These are phyloP conservation scores for Daldinia decipiens DNA, from an alignment of 495 filamentous ascomycete species.

Conservation along the genomic window DNA sequence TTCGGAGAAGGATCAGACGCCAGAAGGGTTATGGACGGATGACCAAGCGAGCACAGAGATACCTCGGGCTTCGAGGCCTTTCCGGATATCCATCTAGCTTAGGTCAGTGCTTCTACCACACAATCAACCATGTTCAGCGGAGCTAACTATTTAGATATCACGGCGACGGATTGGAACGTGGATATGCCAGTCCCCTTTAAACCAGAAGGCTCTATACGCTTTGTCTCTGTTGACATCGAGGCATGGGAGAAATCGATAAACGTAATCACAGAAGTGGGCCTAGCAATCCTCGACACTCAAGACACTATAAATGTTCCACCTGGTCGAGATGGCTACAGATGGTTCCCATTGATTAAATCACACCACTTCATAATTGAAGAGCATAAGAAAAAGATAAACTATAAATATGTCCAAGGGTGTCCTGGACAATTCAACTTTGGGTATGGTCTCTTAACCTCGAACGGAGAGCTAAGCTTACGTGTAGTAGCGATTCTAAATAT, in stretches of 20 bases:
- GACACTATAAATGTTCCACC: slow-evolving; percentile 65
- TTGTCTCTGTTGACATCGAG: slow-evolving; percentile 85
- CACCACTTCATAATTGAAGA: slow-evolving; percentile 83
- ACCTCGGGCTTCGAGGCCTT: slow-evolving; percentile 68
- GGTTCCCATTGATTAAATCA: slow-evolving; percentile 71
- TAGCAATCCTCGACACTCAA: slow-evolving; percentile 81
- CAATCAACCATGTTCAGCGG: not conserved
- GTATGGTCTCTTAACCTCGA: slow-evolving; percentile 41
- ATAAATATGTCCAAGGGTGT: slow-evolving; percentile 71
- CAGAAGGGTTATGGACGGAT: slow-evolving; percentile 60
- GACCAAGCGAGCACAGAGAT: slow-evolving; percentile 71
- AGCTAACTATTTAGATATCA: slow-evolving; percentile 8
- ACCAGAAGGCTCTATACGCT: slow-evolving; percentile 63
- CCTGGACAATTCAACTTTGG: slow-evolving; percentile 83
- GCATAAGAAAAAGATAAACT: slow-evolving; percentile 70
- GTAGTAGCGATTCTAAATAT: slow-evolving; percentile 50
- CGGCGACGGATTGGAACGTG: slow-evolving; percentile 24
- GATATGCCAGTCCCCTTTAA: slow-evolving; percentile 53
- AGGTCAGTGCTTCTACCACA: slow-evolving; percentile 5
- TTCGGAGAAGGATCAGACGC: slow-evolving; percentile 46
- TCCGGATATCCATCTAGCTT: slow-evolving; percentile 26
- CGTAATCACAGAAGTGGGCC: slow-evolving; percentile 83
- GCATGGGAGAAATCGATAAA: slow-evolving; percentile 72
- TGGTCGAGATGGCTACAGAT: slow-evolving; percentile 66
- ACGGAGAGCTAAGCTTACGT: slow-evolving; percentile 42